Evolutionary conservation across 73 alveolate genomes (phyloP).

Genomic region (Symbiodinium pilosum): DNA sequence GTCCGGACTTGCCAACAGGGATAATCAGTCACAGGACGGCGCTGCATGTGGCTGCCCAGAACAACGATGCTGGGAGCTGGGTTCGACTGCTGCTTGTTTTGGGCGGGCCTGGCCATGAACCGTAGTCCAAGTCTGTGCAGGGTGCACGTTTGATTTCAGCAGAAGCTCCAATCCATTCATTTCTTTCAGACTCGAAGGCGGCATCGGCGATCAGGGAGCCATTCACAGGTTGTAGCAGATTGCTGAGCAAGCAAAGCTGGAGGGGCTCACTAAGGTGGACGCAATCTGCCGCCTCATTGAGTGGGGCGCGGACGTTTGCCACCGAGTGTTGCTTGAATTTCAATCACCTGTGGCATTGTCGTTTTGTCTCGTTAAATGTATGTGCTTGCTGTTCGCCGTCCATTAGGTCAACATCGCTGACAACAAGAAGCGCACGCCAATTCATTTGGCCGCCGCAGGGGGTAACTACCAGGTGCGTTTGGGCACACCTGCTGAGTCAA

Average conservation of each 20-base stretch:
- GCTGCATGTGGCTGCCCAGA: constrained; percentile 84
- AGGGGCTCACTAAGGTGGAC: no score
- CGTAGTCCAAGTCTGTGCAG: neutral
- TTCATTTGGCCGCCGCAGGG: constrained; percentile 78
- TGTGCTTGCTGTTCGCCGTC: neutral
- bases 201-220: no score
- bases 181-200: no score
- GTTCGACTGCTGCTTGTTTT: no score
- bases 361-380: no score
- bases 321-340: neutral
- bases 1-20: no score
- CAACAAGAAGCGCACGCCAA: constrained; percentile 61
- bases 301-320: constrained; percentile 78
- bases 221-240: no score
- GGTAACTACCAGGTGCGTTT: constrained; percentile 83
- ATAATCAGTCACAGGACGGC: constrained; percentile 91
- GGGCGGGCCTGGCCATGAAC: no score
- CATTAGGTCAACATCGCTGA: constrained; percentile 57
- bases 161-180: no score
- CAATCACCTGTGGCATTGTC: no score
- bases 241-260: no score
- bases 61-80: constrained; percentile 30
- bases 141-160: neutral
- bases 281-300: constrained; percentile 91
- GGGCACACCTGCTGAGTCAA: neutral